phyloP scores from a whole-genome alignment of 2,329 filamentous ascomycete species.

The Clarireedia homoeocarpa region DNA sequence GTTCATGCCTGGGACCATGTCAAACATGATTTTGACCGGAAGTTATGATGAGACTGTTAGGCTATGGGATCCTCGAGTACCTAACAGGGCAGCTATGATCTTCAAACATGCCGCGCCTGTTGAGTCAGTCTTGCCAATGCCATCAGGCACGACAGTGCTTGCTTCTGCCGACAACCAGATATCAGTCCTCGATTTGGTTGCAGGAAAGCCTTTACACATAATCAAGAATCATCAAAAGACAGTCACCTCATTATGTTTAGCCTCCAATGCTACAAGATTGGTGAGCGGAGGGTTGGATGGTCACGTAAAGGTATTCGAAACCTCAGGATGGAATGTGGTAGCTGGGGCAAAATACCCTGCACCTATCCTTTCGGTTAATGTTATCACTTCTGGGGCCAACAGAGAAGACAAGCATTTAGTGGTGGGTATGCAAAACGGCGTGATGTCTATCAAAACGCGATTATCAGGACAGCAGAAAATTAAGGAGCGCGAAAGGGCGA shows the following conservation, averaged over 20 bases:
- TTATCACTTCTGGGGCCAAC: slow-evolving; percentile 60
- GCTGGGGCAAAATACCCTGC: slow-evolving; percentile 88
- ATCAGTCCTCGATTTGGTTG: slow-evolving; percentile 85
- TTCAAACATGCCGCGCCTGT: slow-evolving; percentile 91
- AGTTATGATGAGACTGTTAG: slow-evolving; percentile 92
- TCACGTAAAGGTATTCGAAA: slow-evolving; percentile 96
- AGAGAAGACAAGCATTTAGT: slow-evolving; percentile 85
- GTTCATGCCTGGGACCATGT: slow-evolving; percentile 69
- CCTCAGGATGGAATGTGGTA: slow-evolving; percentile 91
- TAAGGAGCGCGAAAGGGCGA: slow-evolving; percentile 66
- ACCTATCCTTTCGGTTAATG: slow-evolving; percentile 76
- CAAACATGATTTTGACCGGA: slow-evolving; percentile 74
- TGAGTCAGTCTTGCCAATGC: slow-evolving; percentile 80
- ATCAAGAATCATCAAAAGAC: slow-evolving; percentile 97
- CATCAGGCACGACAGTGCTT: slow-evolving; percentile 77
- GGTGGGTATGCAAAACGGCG: slow-evolving; percentile 88
- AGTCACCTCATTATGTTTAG: slow-evolving; percentile 77
- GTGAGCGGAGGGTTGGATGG: slow-evolving; percentile 88
- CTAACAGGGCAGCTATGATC: slow-evolving; percentile 68
- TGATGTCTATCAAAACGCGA: slow-evolving; percentile 86
- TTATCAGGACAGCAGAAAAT: slow-evolving; percentile 75
- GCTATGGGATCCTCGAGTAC: slow-evolving; percentile 82
- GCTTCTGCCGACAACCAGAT: slow-evolving; percentile 81
- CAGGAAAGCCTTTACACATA: slow-evolving; percentile 77
- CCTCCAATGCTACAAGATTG: slow-evolving; percentile 71